Evolutionary conservation across 2,329 filamentous ascomycete species (phyloP), one percentile per base, ranked within the genome.

Genomic region (Paecilomyces variotii): DNA sequence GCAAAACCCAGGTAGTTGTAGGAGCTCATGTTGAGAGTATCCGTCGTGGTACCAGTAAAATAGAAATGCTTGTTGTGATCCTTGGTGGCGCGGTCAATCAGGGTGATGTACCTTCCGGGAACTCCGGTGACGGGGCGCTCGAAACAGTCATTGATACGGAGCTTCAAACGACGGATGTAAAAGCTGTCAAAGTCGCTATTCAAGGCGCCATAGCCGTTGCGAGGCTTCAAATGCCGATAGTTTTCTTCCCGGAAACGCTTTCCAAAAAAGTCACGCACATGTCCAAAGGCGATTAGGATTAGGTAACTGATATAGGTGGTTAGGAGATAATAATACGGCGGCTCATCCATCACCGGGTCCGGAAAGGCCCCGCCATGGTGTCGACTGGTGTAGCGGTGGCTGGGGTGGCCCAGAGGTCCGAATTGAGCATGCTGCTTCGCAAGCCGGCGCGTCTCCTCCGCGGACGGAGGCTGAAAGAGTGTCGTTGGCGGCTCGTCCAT

Each of bases 141-240:
- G 73, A 99, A 99, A 79, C 91, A 96, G 76, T 99, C 94, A 67
- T 97, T 95, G 71, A 99, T 91, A 63, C 94, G 87, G 79, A 91
- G 84, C 81, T 99, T 97, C 71, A 99, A 76, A 61, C 94, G 84
- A 59, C 94, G 86, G 59, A 93, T 90, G 76, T 99, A 99, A 75
- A 99, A 99, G 76, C 93, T 97, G 80, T 99, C 94, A 71, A 99
- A 99, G 75, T 99, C 94, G 68, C 91, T 95, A 76, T 97, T 97
- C 64, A 99, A 82, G 1, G 94, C 91, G 10, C 93, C 94, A 71
- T 96, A 97, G 62, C 94, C 94, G 72, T 96, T 90, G 64, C 85
- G 84, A 39, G 88, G 83, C 71, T 89, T 89, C 68, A 97, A 80
- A 67, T 94, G 88, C 70, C 85, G 87, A 76, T 97, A 97, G 69